These are phyloP conservation scores for Fusarium sp. DNA, from an alignment of 2,329 filamentous ascomycete genomes.

Conservation along the genomic window DNA sequence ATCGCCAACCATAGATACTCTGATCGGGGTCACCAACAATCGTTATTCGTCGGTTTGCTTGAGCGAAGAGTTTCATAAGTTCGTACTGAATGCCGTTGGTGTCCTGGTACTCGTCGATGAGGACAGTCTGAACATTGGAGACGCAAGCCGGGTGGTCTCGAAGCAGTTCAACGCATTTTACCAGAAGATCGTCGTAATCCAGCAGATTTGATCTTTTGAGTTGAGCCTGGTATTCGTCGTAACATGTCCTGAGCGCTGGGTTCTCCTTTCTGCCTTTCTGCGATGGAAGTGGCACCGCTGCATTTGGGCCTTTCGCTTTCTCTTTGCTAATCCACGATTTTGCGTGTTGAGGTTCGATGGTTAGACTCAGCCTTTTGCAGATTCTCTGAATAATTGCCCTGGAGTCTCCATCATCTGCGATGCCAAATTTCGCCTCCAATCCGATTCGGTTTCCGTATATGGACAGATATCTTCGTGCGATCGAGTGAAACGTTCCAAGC, in stretches of 20 bases:
- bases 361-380: slow-evolving; percentile 77
- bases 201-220: slow-evolving; percentile 82
- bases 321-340: slow-evolving; percentile 79
- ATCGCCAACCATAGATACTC: slow-evolving; percentile 96
- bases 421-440: slow-evolving; percentile 84
- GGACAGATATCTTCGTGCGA: slow-evolving; percentile 85
- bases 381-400: slow-evolving; percentile 84
- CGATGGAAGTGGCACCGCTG: slow-evolving; percentile 55
- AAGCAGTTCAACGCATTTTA: slow-evolving; percentile 85
- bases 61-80: slow-evolving; percentile 88
- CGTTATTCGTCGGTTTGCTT: slow-evolving; percentile 80
- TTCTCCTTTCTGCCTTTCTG: slow-evolving; percentile 55
- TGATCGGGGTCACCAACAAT: slow-evolving; percentile 98
- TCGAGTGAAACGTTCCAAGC: slow-evolving; percentile 94
- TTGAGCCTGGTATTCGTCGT: slow-evolving; percentile 81
- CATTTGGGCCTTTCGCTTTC: slow-evolving; percentile 67
- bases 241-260: slow-evolving; percentile 75
- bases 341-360: slow-evolving; percentile 77
- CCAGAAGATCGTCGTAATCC: slow-evolving; percentile 93
- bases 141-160: slow-evolving; percentile 81
- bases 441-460: slow-evolving; percentile 88
- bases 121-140: slow-evolving; percentile 86
- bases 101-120: slow-evolving; percentile 98
- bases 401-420: slow-evolving; percentile 87
- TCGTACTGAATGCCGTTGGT: slow-evolving; percentile 97